These are phyloP conservation scores for Clausena lansium DNA, from an alignment of 345 rosid species.

Conservation along the genomic window DNA sequence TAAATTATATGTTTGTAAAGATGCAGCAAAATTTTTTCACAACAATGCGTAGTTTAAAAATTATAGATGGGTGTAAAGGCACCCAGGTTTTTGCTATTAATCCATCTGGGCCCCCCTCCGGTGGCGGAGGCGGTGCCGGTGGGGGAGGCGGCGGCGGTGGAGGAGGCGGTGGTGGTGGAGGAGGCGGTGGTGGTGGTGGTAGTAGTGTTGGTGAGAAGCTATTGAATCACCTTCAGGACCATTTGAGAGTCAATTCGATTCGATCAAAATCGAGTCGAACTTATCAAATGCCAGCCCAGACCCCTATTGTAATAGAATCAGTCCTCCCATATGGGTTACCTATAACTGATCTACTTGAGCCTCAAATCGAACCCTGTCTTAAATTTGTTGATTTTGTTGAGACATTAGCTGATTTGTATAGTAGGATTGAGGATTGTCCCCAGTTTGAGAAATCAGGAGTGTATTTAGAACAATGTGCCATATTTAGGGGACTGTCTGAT, in stretches of 20 bases:
- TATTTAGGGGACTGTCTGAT: conserved; percentile 63
- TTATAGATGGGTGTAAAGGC: conserved; percentile 81
- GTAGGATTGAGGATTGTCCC: conserved; percentile 45
- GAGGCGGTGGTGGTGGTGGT: conserved; percentile 27
- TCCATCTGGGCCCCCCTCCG: conserved; percentile 32
- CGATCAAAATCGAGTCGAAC: conserved; percentile 51
- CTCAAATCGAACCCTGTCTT: conserved; percentile 65
- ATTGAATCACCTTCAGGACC: conserved; percentile 68
- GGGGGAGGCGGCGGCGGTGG: conserved; percentile 5
- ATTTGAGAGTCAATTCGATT: conserved; percentile 53
- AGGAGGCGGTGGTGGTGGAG: conserved; percentile 9
- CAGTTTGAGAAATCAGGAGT: conserved; percentile 57
- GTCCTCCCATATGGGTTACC: conserved; percentile 81
- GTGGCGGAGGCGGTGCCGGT: conserved; percentile 26
- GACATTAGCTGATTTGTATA: conserved; percentile 59
- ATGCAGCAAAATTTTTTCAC: conserved; percentile 83
- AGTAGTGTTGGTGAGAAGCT: conserved; percentile 69
- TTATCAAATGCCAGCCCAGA: conserved; percentile 25
- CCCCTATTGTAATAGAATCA: conserved; percentile 36
- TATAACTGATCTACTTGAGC: conserved; percentile 65
- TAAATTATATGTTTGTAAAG: conserved; percentile 16
- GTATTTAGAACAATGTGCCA: conserved; percentile 70
- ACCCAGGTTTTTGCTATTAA: conserved; percentile 65
- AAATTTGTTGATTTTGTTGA: conserved; percentile 64
- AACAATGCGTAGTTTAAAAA: conserved; percentile 84